Percentiles rank a stretch among this genome's conserved stretches.
Evolutionary conservation across 83 land plant genomes (phyloP).

Genomic region (Thuja plicata): DNA sequence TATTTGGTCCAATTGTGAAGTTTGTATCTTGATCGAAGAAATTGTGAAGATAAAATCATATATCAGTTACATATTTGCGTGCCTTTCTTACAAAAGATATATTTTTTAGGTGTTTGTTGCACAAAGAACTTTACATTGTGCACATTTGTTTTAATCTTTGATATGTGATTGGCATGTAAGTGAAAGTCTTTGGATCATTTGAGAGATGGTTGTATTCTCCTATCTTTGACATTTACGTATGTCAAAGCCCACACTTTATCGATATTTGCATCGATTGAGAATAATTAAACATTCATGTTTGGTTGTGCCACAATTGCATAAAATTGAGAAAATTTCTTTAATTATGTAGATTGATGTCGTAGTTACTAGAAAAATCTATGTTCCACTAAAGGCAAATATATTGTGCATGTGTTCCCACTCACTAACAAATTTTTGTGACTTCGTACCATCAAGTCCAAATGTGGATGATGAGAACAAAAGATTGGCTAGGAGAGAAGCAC

Average conservation of each 20-base stretch:
- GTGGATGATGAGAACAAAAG: conserved; percentile 79
- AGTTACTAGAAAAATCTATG: no score
- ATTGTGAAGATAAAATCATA: not conserved
- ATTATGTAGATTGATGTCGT: not conserved
- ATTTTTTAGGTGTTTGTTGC: no score
- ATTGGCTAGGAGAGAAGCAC: conserved; percentile 55
- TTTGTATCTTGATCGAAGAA: conserved; percentile 18
- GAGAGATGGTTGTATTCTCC: no score
- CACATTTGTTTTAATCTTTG: no score
- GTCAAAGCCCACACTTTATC: conserved; percentile 9
- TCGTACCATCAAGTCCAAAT: conserved; percentile 85
- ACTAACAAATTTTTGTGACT: no score
- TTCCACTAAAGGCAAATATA: no score
- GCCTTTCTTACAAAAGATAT: no score
- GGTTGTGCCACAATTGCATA: not conserved
- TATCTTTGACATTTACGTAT: conserved; percentile 89
- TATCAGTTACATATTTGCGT: no score
- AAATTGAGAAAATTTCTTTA: not conserved
- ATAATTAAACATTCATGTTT: not conserved
- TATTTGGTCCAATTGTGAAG: conserved; percentile 85
- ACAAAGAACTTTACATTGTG: no score
- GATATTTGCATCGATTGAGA: not conserved
- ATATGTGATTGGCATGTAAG: not conserved
- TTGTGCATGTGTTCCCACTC: no score
- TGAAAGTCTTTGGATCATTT: conserved; percentile 84